phyloP scores from a whole-genome alignment of 129 eudicot species.

The Ambrosia artemisiifolia region DNA sequence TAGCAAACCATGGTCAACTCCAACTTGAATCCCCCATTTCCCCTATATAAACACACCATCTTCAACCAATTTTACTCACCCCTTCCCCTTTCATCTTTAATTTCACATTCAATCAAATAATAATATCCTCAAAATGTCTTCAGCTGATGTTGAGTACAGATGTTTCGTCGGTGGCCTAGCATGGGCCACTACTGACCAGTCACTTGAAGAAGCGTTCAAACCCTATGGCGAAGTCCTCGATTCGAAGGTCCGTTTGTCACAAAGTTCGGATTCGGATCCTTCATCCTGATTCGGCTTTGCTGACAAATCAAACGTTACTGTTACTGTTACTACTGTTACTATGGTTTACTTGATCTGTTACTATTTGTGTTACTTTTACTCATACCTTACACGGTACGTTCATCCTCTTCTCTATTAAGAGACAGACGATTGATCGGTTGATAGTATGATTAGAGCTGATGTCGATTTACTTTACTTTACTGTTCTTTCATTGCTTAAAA shows the following conservation, averaged over 20 bases:
- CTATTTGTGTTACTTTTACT: conserved; percentile 32
- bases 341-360: conserved; percentile 27
- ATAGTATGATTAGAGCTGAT: too few relatives aligned
- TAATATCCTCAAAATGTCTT: conserved; percentile 33
- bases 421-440: conserved; percentile 50
- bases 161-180: conserved; percentile 96
- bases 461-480: too few relatives aligned
- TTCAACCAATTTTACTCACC: not conserved
- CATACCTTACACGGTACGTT: conserved; percentile 70
- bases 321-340: conserved; percentile 43
- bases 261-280: conserved; percentile 41
- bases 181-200: conserved; percentile 76
- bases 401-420: conserved; percentile 49
- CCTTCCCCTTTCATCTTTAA: not conserved
- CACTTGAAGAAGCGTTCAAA: conserved; percentile 70
- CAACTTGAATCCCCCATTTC: not conserved
- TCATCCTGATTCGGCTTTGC: conserved; percentile 25
- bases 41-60: conserved; percentile 18
- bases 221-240: conserved; percentile 73
- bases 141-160: conserved; percentile 72
- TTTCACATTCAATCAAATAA: not conserved
- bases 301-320: conserved; percentile 25
- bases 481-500: not conserved
- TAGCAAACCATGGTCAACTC: conserved; percentile 12
- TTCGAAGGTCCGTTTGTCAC: conserved; percentile 86